Conservation (phyloP, 2,329 filamentous ascomycete genomes). For the Apiospora aurea region DNA sequence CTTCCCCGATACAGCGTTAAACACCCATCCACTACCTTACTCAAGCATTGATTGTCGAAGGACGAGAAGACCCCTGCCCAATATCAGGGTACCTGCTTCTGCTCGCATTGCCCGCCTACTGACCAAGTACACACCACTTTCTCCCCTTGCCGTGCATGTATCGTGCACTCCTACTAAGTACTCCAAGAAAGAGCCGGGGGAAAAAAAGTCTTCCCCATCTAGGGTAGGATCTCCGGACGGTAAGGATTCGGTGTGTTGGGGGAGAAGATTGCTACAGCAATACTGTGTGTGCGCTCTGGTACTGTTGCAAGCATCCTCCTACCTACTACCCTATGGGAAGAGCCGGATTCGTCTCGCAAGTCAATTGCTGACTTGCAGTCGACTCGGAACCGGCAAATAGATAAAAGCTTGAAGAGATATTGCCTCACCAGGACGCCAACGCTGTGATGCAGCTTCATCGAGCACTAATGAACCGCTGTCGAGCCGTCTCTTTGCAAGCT, state of each 20-base stretch:
- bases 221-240: slow-evolving; percentile 20
- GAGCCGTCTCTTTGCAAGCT: background rate
- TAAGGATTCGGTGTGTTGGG: slow-evolving; percentile 3
- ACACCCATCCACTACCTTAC: background rate
- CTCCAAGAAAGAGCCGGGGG: slow-evolving; percentile 4
- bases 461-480: background rate
- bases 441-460: background rate
- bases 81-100: slow-evolving; percentile 7
- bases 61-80: background rate
- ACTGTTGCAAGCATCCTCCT: background rate
- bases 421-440: background rate
- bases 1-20: slow-evolving; percentile 6
- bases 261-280: background rate
- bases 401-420: background rate
- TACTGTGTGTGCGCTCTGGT: background rate
- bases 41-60: slow-evolving; percentile 9
- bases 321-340: background rate
- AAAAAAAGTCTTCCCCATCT: slow-evolving; percentile 14
- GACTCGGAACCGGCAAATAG: background rate
- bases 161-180: background rate
- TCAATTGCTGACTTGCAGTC: slow-evolving; percentile 14
- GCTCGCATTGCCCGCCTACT: background rate
- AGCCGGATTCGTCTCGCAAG: slow-evolving; percentile 12
- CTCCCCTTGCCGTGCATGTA: background rate
- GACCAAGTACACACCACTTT: background rate